A percentile compares a stretch with the other conserved stretches of the same genome.
Conservation (phyloP, 2,329 filamentous ascomycete genomes). For the Alternaria incomplexa region DNA sequence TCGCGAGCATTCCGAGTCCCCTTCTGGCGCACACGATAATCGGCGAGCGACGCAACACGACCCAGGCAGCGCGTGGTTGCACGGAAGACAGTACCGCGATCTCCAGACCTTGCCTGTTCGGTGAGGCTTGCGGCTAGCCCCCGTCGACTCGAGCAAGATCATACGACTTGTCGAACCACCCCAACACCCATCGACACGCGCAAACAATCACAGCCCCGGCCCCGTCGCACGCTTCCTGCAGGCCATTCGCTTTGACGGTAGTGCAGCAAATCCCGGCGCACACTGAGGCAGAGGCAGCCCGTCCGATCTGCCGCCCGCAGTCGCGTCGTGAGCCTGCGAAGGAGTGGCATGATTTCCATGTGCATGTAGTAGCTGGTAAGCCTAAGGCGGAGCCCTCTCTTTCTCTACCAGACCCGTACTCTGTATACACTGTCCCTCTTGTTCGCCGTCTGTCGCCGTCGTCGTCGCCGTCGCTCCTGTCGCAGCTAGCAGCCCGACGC, state of each 20-base stretch:
- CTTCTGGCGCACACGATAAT: not conserved
- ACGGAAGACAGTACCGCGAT: not conserved
- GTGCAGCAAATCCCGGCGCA: slow-evolving; percentile 3
- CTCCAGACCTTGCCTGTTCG: not conserved
- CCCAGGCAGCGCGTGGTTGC: not conserved
- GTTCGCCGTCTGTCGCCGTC: not conserved
- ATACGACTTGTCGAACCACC: slow-evolving; percentile 15
- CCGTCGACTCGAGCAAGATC: slow-evolving; percentile 7
- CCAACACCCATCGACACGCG: slow-evolving; percentile 7
- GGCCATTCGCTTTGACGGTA: not conserved
- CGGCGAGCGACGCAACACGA: not conserved
- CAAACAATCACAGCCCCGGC: slow-evolving; percentile 8
- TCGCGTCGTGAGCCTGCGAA: slow-evolving; percentile 2
- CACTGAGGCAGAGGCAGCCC: slow-evolving; percentile 4
- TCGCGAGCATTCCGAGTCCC: not conserved
- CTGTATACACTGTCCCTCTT: slow-evolving; percentile 4
- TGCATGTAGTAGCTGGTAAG: slow-evolving; percentile 20
- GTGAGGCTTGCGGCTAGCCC: slow-evolving; percentile 3
- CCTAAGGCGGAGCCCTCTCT: slow-evolving; percentile 19
- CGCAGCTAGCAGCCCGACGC: slow-evolving; percentile 4
- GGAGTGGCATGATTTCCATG: slow-evolving; percentile 20
- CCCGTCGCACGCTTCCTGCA: slow-evolving; percentile 8
- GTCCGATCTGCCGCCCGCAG: slow-evolving; percentile 4
- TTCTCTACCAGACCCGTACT: not conserved
- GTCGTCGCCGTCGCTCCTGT: not conserved